Base-by-base conservation (phyloP, 257 asterid genomes). In the Gardenia jasminoides region DNA sequence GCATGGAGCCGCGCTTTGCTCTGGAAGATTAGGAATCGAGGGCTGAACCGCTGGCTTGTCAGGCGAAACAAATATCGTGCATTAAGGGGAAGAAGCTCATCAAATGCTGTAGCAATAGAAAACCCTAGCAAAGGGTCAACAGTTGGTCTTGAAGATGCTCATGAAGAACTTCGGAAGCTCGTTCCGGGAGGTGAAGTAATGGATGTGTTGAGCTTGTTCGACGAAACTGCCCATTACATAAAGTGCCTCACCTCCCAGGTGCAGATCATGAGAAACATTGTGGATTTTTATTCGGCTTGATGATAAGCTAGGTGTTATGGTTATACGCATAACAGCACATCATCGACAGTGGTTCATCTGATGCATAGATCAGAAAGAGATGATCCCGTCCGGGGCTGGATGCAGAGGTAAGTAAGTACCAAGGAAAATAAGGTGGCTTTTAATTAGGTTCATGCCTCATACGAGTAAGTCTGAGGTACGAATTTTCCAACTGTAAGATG, bases 1-100 rank as follows among this genome's bases (percentile, higher is more conserved):
- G 88, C 87, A 0, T 93, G 96, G 97, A 91, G 96, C 62, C 93
- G 92, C 26, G 95, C 94, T 75, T 10, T 93, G 13, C 89, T 92
- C 0, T 66, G 77, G 76, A 89, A 81, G 85, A 83, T 89, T 62
- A 75, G 83, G 10, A 84, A 79, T 54, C 83, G 88, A 20, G 66
- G 66, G 33, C 70, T 68, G 44, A 48, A 19, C 67, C 82, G 73
- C n/a, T 41, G 61, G 12, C 39, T 44, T 65, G n/a, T 33, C 28
- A 84, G 70, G 44, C 28, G n/a, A 67, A n/a, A 31, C 54, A 76
- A 48, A 65, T 39, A 66, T 41, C 65, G 56, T 46, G 43, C 26
- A 15, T 48, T 72, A 10, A 74, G 71, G 67, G 70, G 68, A 76
- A 82, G 79, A 77, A 58, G 16, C 9, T 36, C 41, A 36, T 36